Conservation (phyloP, 1,284 basidiomycete genomes). For the Abortiporus biennis region DNA sequence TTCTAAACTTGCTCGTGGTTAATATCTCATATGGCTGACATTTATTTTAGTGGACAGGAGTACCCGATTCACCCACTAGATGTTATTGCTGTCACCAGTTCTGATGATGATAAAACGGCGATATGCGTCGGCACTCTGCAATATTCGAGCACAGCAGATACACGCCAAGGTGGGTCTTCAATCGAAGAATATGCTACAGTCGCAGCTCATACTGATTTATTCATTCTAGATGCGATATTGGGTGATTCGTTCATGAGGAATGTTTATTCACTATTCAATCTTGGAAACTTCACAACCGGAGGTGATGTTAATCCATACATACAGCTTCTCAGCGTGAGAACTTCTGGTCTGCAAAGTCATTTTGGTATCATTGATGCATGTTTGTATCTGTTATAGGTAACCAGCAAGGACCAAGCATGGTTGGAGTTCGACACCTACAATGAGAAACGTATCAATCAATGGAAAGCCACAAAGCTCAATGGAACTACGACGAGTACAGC, state of each 20-base stretch:
- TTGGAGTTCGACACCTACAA: constrained; percentile 4
- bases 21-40: no score
- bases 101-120: not conserved
- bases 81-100: not conserved
- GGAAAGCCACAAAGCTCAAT: not conserved
- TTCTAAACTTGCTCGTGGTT: no score
- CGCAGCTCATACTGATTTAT: not conserved
- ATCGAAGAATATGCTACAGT: not conserved
- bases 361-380: not conserved
- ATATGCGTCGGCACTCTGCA: not conserved
- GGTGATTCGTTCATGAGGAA: not conserved
- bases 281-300: not conserved
- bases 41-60: constrained; percentile 3
- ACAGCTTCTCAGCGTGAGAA: not conserved
- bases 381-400: constrained; percentile 1
- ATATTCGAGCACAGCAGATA: not conserved
- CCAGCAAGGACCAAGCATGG: constrained; percentile 3
- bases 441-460: not conserved
- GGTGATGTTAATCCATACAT: not conserved
- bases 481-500: not conserved
- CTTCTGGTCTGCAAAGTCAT: not conserved
- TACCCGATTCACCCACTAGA: constrained; percentile 13
- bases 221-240: not conserved
- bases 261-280: not conserved
- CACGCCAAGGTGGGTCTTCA: not conserved